Evolutionary conservation across 2,329 filamentous ascomycete genomes (phyloP).

Genomic region (Aspergillus flavus): DNA sequence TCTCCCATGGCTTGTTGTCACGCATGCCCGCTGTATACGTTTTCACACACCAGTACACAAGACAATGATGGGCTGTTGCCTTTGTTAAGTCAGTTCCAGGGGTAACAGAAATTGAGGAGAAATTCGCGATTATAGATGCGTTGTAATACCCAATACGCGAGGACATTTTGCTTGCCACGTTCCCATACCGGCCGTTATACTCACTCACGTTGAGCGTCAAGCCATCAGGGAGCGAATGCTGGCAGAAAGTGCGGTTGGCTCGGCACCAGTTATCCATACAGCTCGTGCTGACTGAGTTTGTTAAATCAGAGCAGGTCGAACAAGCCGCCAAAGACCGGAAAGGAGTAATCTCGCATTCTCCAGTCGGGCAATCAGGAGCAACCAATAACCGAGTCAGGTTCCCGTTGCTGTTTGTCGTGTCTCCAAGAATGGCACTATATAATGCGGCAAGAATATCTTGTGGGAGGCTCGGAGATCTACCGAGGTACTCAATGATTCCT

Average conservation of each 20-base stretch:
- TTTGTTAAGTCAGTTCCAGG: background rate
- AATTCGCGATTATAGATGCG: background rate
- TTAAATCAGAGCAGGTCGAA: background rate
- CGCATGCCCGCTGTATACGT: background rate
- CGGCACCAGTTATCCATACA: background rate
- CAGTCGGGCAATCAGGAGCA: too few species aligned
- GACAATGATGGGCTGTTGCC: background rate
- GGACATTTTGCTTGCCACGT: background rate
- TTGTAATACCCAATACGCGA: background rate
- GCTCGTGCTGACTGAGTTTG: background rate
- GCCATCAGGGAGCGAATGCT: background rate
- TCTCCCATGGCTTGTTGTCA: background rate
- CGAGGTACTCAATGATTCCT: too few species aligned
- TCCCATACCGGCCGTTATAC: background rate
- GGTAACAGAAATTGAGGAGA: background rate
- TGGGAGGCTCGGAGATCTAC: too few species aligned
- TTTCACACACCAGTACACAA: constrained; percentile 1
- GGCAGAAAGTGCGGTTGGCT: background rate
- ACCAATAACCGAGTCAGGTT: too few species aligned
- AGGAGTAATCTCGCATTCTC: too few species aligned
- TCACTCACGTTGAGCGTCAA: background rate
- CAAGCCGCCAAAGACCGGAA: background rate
- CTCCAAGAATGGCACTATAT: too few species aligned
- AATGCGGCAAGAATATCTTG: too few species aligned
- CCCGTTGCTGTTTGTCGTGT: too few species aligned